phyloP scores from a whole-genome alignment of 2,329 filamentous ascomycete genomes.

The Rasamsonia emersonii region DNA sequence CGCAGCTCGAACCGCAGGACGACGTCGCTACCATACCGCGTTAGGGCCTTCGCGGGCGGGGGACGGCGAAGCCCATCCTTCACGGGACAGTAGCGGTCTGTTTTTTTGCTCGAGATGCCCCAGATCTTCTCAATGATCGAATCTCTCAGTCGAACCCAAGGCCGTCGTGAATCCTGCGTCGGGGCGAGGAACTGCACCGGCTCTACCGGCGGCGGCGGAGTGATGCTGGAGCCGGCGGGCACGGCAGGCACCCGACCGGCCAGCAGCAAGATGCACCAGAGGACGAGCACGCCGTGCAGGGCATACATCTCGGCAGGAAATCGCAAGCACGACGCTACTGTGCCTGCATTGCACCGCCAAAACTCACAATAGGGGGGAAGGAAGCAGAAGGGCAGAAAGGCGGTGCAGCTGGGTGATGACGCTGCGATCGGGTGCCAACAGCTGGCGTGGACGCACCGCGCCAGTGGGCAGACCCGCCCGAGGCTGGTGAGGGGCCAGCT shows the following conservation, averaged over 20 bases:
- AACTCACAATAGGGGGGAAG: no score
- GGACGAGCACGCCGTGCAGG: slow-evolving; percentile 11
- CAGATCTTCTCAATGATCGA: slow-evolving; percentile 37
- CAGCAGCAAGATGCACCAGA: slow-evolving; percentile 13
- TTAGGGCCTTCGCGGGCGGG: slow-evolving; percentile 31
- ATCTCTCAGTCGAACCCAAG: slow-evolving; percentile 33
- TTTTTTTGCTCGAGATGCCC: slow-evolving; percentile 24
- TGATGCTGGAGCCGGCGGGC: slow-evolving; percentile 29
- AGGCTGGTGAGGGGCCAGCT: no score
- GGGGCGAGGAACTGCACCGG: slow-evolving; percentile 21
- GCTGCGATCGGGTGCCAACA: no score
- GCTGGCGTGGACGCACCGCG: no score
- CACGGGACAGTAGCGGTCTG: slow-evolving; percentile 14
- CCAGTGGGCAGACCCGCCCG: no score
- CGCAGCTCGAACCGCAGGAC: slow-evolving; percentile 81
- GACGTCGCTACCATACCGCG: slow-evolving; percentile 67
- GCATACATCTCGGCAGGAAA: slow-evolving; percentile 17
- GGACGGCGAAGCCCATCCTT: slow-evolving; percentile 12
- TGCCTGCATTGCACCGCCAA: no score
- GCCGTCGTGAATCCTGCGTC: slow-evolving; percentile 20
- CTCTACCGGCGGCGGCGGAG: slow-evolving; percentile 22
- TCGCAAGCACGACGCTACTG: no score
- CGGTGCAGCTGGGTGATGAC: no score
- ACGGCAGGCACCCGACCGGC: slow-evolving; percentile 17
- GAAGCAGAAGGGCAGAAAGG: no score